Base-by-base conservation (phyloP, 2,329 filamentous ascomycete genomes). In the Fusarium pseudograminearum region DNA sequence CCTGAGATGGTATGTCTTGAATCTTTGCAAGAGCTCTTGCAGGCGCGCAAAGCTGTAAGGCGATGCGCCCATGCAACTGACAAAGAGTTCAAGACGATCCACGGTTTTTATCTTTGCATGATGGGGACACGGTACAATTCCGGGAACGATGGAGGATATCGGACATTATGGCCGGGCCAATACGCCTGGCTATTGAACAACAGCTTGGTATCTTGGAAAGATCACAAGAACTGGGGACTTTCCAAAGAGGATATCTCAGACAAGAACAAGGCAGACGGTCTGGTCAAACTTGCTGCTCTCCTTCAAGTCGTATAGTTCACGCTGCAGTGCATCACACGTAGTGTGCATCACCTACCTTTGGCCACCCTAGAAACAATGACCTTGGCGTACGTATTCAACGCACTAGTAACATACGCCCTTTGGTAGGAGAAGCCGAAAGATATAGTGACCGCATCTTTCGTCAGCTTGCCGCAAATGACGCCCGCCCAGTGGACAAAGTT, bases 371-470 rank as follows among this genome's bases (percentile, higher is more conserved):
- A 65, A 20, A 52, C 22, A n/a, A 65, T 65, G 58, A 52, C 58
- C 2, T 31, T 65, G 45, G 61, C 58, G 16, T 48, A 57, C 9
- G 47, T 58, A 10, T 57, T 63, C 51, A 65, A 63, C 34, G 61
- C 33, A 4, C 40, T 62, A 4, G 46, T 57, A 4, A 48, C 52
- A 14, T 63, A 57, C 9, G 30, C 45, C 7, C 52, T 63, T 30
- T 63, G 61, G 52, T 63, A 41, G 61, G 61, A 63, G 40, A 63
- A 65, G 38, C 51, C 58, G 3, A 63, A 65, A 31, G 58, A 58
- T 22, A 63, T 65, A 7, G 46, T 42, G 28, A 57, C 58, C 10
- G 46, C 58, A 11, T 57, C 51, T 5, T 38, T 65, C 7, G 34
- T 63, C 4, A 28, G 36, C 6, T n/a, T 65, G 7, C 41, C 59